phyloP scores from a whole-genome alignment of 176 grass and related monocot species.

The Phragmites australis region DNA sequence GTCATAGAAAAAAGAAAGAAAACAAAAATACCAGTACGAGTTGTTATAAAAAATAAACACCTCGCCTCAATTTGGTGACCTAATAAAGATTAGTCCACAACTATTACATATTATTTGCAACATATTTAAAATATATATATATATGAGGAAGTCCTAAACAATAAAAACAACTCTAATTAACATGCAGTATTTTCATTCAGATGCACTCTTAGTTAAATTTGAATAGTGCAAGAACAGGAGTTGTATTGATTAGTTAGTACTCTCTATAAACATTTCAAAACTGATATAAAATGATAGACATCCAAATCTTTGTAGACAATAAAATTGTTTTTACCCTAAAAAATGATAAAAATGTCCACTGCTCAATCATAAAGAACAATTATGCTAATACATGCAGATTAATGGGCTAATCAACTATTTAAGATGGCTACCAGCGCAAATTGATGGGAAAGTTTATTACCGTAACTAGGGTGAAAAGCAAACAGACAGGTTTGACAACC shows the following conservation, averaged over 20 bases:
- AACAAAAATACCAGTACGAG: not conserved
- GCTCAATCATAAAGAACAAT: not conserved
- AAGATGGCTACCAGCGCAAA: not conserved
- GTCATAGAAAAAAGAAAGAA: not conserved
- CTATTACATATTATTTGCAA: not conserved
- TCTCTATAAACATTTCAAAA: not conserved
- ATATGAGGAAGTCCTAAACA: not conserved
- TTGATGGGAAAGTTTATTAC: not conserved
- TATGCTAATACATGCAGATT: not conserved
- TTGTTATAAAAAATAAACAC: not conserved
- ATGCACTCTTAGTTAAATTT: not conserved
- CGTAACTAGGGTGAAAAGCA: not conserved
- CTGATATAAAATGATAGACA: not conserved
- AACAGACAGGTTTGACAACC: not conserved
- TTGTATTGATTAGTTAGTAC: not conserved
- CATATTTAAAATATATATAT: not conserved
- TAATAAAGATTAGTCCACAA: not conserved
- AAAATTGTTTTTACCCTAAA: not conserved
- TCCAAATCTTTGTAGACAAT: not conserved
- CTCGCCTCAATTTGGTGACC: not conserved
- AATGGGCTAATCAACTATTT: not conserved
- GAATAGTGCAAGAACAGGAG: not conserved
- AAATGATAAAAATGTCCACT: not conserved
- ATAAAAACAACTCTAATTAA: not conserved
- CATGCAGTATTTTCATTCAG: not conserved